phyloP scores from a whole-genome alignment of 73 alveolate species.

The Stentor coeruleus region DNA sequence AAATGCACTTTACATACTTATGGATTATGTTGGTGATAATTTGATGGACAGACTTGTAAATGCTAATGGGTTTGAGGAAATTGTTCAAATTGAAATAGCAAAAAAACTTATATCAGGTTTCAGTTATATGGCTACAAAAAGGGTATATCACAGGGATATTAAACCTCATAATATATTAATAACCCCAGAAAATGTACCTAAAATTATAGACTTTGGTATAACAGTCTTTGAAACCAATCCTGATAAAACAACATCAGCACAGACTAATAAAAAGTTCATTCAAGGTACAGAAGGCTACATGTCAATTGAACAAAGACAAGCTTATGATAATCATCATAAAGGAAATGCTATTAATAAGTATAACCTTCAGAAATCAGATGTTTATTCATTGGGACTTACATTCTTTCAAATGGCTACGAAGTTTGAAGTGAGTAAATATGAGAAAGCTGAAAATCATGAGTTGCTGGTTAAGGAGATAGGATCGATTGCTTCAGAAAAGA shows the following conservation, averaged over 20 bases:
- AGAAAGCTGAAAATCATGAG: not conserved
- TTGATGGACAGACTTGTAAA: slow-evolving; percentile 17
- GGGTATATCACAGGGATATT: not conserved
- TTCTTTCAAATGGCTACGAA: not conserved
- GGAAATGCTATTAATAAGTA: not conserved
- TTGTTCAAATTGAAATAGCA: not conserved
- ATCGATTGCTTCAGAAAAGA: not conserved
- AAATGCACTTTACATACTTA: not conserved
- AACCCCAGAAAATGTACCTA: not conserved
- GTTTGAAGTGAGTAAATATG: not conserved
- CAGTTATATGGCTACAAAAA: not conserved
- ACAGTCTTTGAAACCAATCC: not conserved
- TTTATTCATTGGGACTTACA: not conserved
- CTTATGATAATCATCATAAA: not conserved
- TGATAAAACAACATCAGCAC: not conserved
- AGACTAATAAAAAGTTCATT: not conserved
- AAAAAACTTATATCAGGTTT: slow-evolving; percentile 9
- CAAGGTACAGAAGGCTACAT: not conserved
- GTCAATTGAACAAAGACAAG: not conserved
- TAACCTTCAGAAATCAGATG: not conserved
- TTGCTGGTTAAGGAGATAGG: not conserved
- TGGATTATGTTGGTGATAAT: not conserved
- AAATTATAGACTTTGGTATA: slow-evolving; percentile 1
- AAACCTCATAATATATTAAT: slow-evolving; percentile 12
- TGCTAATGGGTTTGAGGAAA: not conserved